These are phyloP conservation scores for Solanum arcanum DNA, from an alignment of 257 asterid species.

Conservation along the genomic window DNA sequence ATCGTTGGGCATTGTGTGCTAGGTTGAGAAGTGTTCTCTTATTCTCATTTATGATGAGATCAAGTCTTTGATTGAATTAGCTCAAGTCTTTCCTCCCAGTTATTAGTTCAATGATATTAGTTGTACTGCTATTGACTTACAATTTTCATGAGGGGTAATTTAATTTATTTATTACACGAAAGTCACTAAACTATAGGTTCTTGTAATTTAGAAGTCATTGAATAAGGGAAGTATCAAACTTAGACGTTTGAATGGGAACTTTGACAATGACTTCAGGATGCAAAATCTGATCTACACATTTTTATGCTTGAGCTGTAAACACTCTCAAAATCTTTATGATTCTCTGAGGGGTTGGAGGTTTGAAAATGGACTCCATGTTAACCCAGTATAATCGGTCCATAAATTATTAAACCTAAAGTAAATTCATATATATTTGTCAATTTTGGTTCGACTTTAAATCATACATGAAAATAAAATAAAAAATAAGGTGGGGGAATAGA, in stretches of 20 bases:
- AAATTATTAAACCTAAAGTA: too few relatives aligned
- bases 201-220: not conserved
- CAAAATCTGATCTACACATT: too few relatives aligned
- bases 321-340: too few relatives aligned
- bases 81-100: not conserved
- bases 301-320: too few relatives aligned
- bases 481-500: not conserved
- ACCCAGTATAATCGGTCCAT: too few relatives aligned
- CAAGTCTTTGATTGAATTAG: not conserved
- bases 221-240: not conserved
- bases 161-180: not conserved
- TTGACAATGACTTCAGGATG: not conserved
- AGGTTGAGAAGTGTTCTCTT: not conserved
- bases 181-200: not conserved
- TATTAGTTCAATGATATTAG: not conserved
- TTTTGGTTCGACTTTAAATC: too few relatives aligned
- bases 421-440: too few relatives aligned
- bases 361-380: too few relatives aligned
- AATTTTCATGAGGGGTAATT: not conserved
- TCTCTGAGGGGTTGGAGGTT: too few relatives aligned
- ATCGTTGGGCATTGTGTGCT: not conserved
- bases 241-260: not conserved
- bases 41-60: not conserved
- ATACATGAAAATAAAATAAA: too few relatives aligned
- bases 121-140: not conserved